phyloP scores from a whole-genome alignment of 2,329 filamentous ascomycete genomes.

The Fusarium sp. region DNA sequence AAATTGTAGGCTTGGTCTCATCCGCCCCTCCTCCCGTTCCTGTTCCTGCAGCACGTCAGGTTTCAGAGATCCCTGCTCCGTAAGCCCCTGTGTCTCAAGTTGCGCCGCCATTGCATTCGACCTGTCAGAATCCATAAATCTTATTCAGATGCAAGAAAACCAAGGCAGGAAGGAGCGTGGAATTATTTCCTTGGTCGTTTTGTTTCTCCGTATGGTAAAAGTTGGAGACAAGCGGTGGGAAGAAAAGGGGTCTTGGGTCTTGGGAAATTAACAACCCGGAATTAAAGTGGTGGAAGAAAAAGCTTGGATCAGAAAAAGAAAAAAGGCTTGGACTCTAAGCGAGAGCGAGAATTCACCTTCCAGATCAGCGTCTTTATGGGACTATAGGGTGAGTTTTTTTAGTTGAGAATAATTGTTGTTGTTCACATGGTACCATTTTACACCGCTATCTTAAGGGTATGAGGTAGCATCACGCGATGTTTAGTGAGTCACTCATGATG shows the following conservation, averaged over 20 bases:
- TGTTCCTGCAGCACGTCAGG: conserved; percentile 5
- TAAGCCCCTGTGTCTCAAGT: conserved; percentile 39
- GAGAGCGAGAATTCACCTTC: not conserved
- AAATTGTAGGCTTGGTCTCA: conserved; percentile 54
- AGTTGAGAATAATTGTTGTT: not conserved
- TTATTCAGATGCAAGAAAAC: not conserved
- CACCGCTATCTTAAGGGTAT: conserved; percentile 12
- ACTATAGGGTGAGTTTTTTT: conserved; percentile 15
- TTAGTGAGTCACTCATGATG: not conserved
- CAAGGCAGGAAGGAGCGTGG: not conserved
- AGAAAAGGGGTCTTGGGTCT: not conserved
- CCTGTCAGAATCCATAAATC: conserved; percentile 13
- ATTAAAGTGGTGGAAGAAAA: not conserved
- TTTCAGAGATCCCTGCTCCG: conserved; percentile 11
- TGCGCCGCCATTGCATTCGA: conserved; percentile 12
- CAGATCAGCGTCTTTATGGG: not conserved
- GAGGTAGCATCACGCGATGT: conserved; percentile 15
- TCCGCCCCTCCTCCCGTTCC: conserved; percentile 29
- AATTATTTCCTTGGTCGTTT: not conserved
- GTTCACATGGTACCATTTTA: conserved; percentile 13
- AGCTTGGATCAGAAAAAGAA: not conserved
- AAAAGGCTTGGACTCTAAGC: not conserved
- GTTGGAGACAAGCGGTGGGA: not conserved
- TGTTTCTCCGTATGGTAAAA: not conserved
- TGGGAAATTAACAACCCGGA: conserved; percentile 2